Conservation (phyloP, 176 grass and related monocot genomes). For the Rhynchospora tenuis region DNA sequence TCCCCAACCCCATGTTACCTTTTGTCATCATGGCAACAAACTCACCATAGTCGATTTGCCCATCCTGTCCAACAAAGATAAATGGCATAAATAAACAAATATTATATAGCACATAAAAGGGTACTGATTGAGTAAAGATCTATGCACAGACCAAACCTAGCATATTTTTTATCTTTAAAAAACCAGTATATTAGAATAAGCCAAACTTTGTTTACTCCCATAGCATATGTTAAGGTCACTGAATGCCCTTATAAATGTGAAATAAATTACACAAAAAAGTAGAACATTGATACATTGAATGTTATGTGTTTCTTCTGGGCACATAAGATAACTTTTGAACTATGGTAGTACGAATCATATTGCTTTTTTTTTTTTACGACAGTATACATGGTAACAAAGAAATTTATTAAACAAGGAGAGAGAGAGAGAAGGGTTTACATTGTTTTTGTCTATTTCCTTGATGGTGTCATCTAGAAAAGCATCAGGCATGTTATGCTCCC, state of each 20-base stretch:
- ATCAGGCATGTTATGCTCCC: slow-evolving; percentile 96
- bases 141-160: neutral
- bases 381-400: too few species aligned
- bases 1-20: slow-evolving; percentile 83
- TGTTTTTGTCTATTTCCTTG: slow-evolving; percentile 94
- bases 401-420: too few species aligned
- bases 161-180: too few species aligned
- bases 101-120: neutral
- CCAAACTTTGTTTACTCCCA: too few species aligned
- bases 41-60: slow-evolving; percentile 84
- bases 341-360: neutral
- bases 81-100: slow-evolving; percentile 16
- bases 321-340: neutral
- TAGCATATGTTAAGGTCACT: too few species aligned
- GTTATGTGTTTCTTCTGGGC: neutral
- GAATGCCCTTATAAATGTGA: too few species aligned
- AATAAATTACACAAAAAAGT: too few species aligned
- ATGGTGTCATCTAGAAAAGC: slow-evolving; percentile 96
- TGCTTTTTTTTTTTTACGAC: neutral
- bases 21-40: slow-evolving; percentile 99
- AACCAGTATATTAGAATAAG: too few species aligned
- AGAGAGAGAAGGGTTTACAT: slow-evolving; percentile 49
- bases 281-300: neutral
- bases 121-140: neutral
- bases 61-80: slow-evolving; percentile 51